Evolutionary conservation across 345 rosid genomes (phyloP).

Genomic region (Litchi chinensis): DNA sequence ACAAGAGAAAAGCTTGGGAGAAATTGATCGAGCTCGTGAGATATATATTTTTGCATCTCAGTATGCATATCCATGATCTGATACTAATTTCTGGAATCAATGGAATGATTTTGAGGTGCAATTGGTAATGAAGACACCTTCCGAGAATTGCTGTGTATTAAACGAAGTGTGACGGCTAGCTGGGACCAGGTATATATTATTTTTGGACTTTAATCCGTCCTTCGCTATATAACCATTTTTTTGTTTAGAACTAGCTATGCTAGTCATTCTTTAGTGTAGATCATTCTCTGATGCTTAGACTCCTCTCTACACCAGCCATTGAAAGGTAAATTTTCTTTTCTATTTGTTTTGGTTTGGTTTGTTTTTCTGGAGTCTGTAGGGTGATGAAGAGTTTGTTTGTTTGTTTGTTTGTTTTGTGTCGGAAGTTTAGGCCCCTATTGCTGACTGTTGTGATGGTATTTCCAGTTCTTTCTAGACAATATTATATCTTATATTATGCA

Average conservation of each 20-base stretch:
- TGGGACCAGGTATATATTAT: constrained; percentile 67
- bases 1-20: constrained; percentile 90
- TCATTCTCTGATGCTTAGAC: background rate
- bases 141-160: constrained; percentile 89
- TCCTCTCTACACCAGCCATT: background rate
- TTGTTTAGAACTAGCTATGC: background rate
- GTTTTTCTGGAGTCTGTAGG: too few relatives aligned
- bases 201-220: background rate
- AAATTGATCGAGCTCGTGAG: constrained; percentile 85
- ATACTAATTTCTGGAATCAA: constrained; percentile 79
- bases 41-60: constrained; percentile 85
- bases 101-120: constrained; percentile 96
- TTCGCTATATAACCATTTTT: background rate
- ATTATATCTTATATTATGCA: too few relatives aligned
- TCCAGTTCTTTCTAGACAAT: too few relatives aligned
- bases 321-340: too few relatives aligned
- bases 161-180: constrained; percentile 91
- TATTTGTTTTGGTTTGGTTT: too few relatives aligned
- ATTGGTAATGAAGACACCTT: constrained; percentile 96
- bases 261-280: background rate
- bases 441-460: too few relatives aligned
- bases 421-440: too few relatives aligned
- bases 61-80: constrained; percentile 90
- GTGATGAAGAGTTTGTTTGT: too few relatives aligned
- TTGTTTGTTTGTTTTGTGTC: too few relatives aligned